A percentile compares a stretch with the other conserved stretches of the same genome.
Evolutionary conservation across 495 filamentous ascomycete genomes (phyloP).

Genomic region (Penicillium soppii): DNA sequence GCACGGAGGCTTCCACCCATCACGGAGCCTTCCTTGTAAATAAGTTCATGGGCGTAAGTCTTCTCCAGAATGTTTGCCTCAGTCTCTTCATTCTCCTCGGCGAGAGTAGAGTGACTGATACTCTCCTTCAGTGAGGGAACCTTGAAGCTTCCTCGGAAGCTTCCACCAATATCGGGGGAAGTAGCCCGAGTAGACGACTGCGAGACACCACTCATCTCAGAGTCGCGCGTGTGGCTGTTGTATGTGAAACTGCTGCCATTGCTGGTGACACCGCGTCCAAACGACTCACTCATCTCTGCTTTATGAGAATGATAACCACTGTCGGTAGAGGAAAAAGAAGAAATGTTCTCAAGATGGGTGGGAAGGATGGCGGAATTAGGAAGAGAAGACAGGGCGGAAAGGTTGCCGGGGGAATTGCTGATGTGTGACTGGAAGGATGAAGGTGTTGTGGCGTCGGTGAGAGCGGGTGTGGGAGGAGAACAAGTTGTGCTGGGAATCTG

Average conservation of each 20-base stretch:
- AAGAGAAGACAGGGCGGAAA: constrained; percentile 29
- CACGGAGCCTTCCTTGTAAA: constrained; percentile 95
- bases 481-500: constrained; percentile 37
- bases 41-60: constrained; percentile 85
- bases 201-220: constrained; percentile 77
- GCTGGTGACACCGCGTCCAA: constrained; percentile 47
- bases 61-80: constrained; percentile 81
- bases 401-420: constrained; percentile 14
- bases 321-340: constrained; percentile 30
- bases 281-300: constrained; percentile 38
- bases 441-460: constrained; percentile 44
- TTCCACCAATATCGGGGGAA: constrained; percentile 66
- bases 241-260: constrained; percentile 71
- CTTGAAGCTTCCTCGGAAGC: constrained; percentile 32
- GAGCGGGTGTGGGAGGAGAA: constrained; percentile 37
- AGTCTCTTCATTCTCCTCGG: constrained; percentile 71
- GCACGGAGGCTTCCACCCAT: constrained; percentile 88
- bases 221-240: constrained; percentile 70
- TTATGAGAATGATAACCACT: constrained; percentile 32
- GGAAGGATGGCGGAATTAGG: constrained; percentile 33
- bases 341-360: constrained; percentile 36
- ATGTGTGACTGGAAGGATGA: constrained; percentile 41
- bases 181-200: constrained; percentile 86
- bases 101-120: constrained; percentile 59
- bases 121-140: constrained; percentile 54